Percentiles rank a stretch among this genome's conserved stretches.
Conservation (phyloP, 805 yeast species). For the Metschnikowia gelsemii region DNA sequence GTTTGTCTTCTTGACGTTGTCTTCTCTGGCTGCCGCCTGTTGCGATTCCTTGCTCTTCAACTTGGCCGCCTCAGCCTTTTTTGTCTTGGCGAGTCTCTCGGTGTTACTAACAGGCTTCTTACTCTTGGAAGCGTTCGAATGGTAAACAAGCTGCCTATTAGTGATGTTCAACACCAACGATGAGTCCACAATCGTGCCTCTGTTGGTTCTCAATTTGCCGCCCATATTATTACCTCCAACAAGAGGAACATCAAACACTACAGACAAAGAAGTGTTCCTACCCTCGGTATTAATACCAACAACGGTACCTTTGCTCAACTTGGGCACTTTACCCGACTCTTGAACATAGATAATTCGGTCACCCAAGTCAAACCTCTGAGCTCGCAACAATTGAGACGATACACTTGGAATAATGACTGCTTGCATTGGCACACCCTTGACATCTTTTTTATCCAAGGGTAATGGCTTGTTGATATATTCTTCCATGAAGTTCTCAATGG, state of each 20-base stretch:
- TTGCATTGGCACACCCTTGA: constrained; percentile 79
- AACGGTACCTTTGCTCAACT: constrained; percentile 87
- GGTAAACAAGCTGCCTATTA: constrained; percentile 70
- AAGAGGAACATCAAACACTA: constrained; percentile 80
- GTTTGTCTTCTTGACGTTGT: constrained; percentile 28
- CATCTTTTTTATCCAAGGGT: constrained; percentile 48
- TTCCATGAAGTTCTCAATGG: constrained; percentile 62
- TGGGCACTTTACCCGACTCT: constrained; percentile 85
- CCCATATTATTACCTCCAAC: constrained; percentile 80
- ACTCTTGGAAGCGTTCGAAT: constrained; percentile 59
- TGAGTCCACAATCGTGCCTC: constrained; percentile 84
- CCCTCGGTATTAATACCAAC: constrained; percentile 61
- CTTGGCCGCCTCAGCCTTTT: constrained; percentile 12
- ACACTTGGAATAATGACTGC: constrained; percentile 77
- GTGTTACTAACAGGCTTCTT: constrained; percentile 30
- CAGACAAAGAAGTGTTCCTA: constrained; percentile 63
- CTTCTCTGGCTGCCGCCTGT: constrained; percentile 12
- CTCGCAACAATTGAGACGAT: constrained; percentile 67
- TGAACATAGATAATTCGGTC: constrained; percentile 86
- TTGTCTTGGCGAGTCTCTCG: constrained; percentile 17
- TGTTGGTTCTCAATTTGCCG: constrained; percentile 70
- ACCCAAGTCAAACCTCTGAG: constrained; percentile 80
- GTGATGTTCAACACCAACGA: constrained; percentile 78
- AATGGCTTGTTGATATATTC: constrained; percentile 47
- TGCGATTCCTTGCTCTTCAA: constrained; percentile 8